phyloP scores from a whole-genome alignment of 1,139 yeast species.

The Suhomyces taliae region DNA sequence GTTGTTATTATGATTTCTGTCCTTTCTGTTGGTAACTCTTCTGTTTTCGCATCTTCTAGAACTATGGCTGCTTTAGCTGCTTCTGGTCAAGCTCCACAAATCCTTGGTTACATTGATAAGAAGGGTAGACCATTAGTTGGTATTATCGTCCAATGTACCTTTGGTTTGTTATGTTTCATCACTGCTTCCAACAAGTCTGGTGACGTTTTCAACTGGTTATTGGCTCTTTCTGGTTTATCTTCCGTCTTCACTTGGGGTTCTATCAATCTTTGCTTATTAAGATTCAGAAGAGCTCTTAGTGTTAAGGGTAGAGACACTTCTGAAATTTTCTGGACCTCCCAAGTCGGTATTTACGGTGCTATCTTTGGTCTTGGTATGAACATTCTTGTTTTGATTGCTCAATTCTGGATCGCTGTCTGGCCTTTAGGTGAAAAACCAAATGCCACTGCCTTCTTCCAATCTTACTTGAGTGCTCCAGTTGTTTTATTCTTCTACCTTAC shows the following conservation, averaged over 20 bases:
- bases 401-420: slow-evolving; percentile 45
- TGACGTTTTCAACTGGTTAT: slow-evolving; percentile 36
- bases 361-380: slow-evolving; percentile 28
- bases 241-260: slow-evolving; percentile 41
- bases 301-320: slow-evolving; percentile 34
- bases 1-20: slow-evolving; percentile 28
- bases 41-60: slow-evolving; percentile 76
- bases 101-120: slow-evolving; percentile 72
- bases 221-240: slow-evolving; percentile 39
- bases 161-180: slow-evolving; percentile 42
- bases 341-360: slow-evolving; percentile 36
- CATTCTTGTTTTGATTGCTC: slow-evolving; percentile 36
- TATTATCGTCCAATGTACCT: slow-evolving; percentile 50
- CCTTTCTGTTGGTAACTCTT: slow-evolving; percentile 30
- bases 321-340: slow-evolving; percentile 33
- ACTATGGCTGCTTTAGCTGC: slow-evolving; percentile 79
- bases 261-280: slow-evolving; percentile 35
- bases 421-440: slow-evolving; percentile 37
- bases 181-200: slow-evolving; percentile 36
- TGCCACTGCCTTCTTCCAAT: slow-evolving; percentile 48
- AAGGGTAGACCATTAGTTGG: slow-evolving; percentile 74
- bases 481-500: slow-evolving; percentile 49
- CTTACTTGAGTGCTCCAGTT: slow-evolving; percentile 56
- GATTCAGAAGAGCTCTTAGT: slow-evolving; percentile 36
- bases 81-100: slow-evolving; percentile 76